phyloP scores from a whole-genome alignment of 108 stramenopile genomes.

The Cyclotella choctawhatcheeana region DNA sequence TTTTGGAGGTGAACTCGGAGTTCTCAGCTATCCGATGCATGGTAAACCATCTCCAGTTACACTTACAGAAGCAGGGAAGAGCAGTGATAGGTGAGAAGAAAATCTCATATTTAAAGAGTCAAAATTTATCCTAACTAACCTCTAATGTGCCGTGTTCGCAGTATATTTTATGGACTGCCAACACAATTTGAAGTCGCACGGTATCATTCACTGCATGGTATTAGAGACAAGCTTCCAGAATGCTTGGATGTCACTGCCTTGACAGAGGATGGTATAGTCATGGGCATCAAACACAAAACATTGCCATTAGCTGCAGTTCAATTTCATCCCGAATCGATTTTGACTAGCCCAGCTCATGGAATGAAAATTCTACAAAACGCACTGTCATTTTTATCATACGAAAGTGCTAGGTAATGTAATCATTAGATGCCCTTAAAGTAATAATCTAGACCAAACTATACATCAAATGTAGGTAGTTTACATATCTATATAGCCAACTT shows the following conservation, averaged over 20 bases:
- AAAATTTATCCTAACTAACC: not conserved
- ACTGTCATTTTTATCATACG: conserved; percentile 58
- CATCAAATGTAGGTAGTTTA: not conserved
- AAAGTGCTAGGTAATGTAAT: conserved; percentile 14
- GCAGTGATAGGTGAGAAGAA: conserved; percentile 55
- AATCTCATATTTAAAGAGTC: not conserved
- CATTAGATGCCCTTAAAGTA: not conserved
- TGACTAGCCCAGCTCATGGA: conserved; percentile 91
- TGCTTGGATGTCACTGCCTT: conserved; percentile 88
- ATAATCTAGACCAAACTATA: not conserved
- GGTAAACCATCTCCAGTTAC: conserved; percentile 91
- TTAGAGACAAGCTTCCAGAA: conserved; percentile 77
- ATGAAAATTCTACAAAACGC: conserved; percentile 91
- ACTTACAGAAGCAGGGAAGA: conserved; percentile 67
- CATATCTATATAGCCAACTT: not conserved
- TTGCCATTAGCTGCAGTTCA: conserved; percentile 98
- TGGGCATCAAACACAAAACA: conserved; percentile 95
- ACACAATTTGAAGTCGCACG: conserved; percentile 92
- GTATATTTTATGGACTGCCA: conserved; percentile 91
- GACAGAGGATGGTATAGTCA: conserved; percentile 94
- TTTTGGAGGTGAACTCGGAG: conserved; percentile 94
- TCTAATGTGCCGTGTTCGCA: conserved; percentile 29
- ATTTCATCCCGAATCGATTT: conserved; percentile 98
- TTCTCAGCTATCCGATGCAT: conserved; percentile 96
- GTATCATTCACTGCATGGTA: conserved; percentile 96